Conservation (phyloP, 257 asterid species). For the Solanum chmielewskii region DNA sequence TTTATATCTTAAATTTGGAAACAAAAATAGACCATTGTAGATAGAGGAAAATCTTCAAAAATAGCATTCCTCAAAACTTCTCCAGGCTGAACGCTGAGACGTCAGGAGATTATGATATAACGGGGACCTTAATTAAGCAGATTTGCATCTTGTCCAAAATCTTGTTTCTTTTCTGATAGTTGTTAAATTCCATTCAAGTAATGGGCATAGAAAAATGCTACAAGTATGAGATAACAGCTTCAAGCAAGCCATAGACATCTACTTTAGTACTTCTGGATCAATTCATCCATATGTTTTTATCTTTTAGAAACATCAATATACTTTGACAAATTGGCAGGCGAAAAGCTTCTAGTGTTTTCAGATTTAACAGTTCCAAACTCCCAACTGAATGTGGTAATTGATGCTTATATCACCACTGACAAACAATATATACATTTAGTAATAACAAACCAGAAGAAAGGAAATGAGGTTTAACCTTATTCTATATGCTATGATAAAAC, state of each 20-base stretch:
- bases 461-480: background rate
- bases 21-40: background rate
- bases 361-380: background rate
- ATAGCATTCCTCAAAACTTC: background rate
- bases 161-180: background rate
- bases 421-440: background rate
- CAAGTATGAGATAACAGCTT: background rate
- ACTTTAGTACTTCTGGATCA: background rate
- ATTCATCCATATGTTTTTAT: background rate
- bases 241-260: background rate
- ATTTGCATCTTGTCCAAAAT: background rate
- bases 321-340: background rate
- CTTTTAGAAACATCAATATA: background rate
- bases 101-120: background rate
- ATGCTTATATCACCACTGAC: background rate
- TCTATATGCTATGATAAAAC: background rate
- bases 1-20: background rate
- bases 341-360: background rate
- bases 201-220: background rate
- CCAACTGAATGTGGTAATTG: background rate
- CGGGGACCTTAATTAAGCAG: background rate
- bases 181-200: background rate
- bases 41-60: background rate
- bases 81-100: background rate
- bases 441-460: background rate